These are phyloP conservation scores for Mariannaea elegans DNA, from an alignment of 2,329 filamentous ascomycete species.

Conservation along the genomic window DNA sequence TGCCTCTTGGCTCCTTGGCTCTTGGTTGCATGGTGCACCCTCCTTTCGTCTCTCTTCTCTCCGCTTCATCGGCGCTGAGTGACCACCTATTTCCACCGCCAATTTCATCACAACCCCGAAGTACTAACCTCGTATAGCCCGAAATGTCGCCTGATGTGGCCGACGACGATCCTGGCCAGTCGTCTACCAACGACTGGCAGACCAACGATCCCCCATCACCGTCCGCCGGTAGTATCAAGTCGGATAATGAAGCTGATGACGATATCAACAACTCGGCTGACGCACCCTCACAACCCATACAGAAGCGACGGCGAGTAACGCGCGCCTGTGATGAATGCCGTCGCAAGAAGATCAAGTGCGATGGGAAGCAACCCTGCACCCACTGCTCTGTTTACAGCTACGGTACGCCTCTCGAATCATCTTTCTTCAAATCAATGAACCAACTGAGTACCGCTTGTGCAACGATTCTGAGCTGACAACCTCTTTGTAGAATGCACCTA, in stretches of 20 bases:
- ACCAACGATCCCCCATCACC: constrained; percentile 49
- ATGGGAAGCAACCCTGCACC: constrained; percentile 88
- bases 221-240: constrained; percentile 54
- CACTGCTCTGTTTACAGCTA: constrained; percentile 99
- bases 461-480: constrained; percentile 26
- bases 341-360: constrained; percentile 88
- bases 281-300: constrained; percentile 65
- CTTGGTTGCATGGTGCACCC: not conserved
- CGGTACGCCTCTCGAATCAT: constrained; percentile 63
- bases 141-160: constrained; percentile 52
- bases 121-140: constrained; percentile 38
- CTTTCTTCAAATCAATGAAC: constrained; percentile 1
- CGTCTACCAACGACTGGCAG: constrained; percentile 48
- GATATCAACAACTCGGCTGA: constrained; percentile 45
- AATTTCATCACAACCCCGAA: not conserved
- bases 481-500: constrained; percentile 82
- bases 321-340: constrained; percentile 85
- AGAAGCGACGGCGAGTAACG: constrained; percentile 81
- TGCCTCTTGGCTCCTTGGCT: constrained; percentile 8
- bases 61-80: constrained; percentile 16
- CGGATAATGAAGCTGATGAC: constrained; percentile 52
- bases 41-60: constrained; percentile 3
- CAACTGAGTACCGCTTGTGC: not conserved
- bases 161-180: constrained; percentile 53
- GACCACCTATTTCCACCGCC: constrained; percentile 20